A percentile compares a stretch with the other conserved stretches of the same genome.
Evolutionary conservation across 1,139 yeast species (phyloP).

Genomic region (Geotrichum citri-aurantii): DNA sequence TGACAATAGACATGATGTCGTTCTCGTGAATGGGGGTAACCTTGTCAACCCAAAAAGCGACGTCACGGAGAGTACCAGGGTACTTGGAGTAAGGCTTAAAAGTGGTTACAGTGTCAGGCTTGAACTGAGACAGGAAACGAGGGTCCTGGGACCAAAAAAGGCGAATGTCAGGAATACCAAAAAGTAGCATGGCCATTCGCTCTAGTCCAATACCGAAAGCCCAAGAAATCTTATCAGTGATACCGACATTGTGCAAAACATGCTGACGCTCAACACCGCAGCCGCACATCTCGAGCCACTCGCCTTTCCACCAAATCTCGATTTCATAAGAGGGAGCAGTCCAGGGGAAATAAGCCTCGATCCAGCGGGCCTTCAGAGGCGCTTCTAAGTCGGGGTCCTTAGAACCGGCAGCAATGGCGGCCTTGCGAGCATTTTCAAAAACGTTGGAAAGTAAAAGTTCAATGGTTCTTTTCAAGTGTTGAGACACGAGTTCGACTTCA

Average conservation of each 20-base stretch:
- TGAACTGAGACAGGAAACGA: slow-evolving; percentile 70
- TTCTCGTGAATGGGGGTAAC: slow-evolving; percentile 57
- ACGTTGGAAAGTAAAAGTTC: slow-evolving; percentile 80
- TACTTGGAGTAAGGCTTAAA: slow-evolving; percentile 88
- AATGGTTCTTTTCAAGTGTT: slow-evolving; percentile 77
- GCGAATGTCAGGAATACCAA: slow-evolving; percentile 93
- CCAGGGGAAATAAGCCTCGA: slow-evolving; percentile 96
- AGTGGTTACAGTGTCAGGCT: slow-evolving; percentile 55
- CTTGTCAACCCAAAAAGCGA: slow-evolving; percentile 80
- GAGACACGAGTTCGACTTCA: slow-evolving; percentile 64
- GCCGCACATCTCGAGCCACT: slow-evolving; percentile 97
- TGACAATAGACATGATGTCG: slow-evolving; percentile 89
- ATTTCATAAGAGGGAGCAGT: slow-evolving; percentile 98
- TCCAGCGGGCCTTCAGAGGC: slow-evolving; percentile 89
- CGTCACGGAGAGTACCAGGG: slow-evolving; percentile 82
- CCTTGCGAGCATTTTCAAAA: slow-evolving; percentile 64
- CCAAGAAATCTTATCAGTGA: slow-evolving; percentile 72
- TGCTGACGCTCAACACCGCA: slow-evolving; percentile 85
- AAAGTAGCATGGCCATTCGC: slow-evolving; percentile 89
- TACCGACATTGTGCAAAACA: slow-evolving; percentile 68
- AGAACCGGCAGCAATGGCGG: slow-evolving; percentile 64
- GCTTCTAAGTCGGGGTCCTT: slow-evolving; percentile 58
- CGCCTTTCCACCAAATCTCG: slow-evolving; percentile 98
- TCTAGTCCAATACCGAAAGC: slow-evolving; percentile 97
- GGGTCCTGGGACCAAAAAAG: slow-evolving; percentile 86